Conservation (phyloP, 805 yeast genomes). For the Candida parachauliodes region DNA sequence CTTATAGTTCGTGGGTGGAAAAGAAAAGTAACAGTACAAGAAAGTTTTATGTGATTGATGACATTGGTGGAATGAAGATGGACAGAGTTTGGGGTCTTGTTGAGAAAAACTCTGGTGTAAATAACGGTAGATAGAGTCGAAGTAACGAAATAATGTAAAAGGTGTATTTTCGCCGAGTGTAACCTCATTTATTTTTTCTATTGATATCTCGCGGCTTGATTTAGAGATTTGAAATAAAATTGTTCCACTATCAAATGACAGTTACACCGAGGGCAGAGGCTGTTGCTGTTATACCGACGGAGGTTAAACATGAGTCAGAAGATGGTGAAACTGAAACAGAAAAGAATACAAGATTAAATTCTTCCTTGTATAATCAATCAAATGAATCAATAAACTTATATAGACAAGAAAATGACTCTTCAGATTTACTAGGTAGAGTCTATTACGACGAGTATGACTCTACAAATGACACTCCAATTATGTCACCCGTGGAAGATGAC, state of each 20-base stretch:
- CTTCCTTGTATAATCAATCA: constrained; percentile 35
- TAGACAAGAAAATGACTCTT: constrained; percentile 32
- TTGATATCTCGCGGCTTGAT: not conserved
- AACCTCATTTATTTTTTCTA: not conserved
- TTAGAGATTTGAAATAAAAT: too few species aligned
- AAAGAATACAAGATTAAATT: constrained; percentile 35
- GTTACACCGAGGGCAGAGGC: constrained; percentile 5
- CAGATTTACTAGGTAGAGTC: constrained; percentile 39
- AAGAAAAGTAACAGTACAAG: constrained; percentile 31
- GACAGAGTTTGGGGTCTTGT: constrained; percentile 83
- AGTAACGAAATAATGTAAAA: not conserved
- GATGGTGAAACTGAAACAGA: constrained; percentile 29
- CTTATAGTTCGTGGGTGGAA: constrained; percentile 37
- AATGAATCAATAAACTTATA: constrained; percentile 37
- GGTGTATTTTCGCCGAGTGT: constrained; percentile 3
- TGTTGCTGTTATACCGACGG: too few species aligned
- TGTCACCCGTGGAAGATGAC: constrained; percentile 14
- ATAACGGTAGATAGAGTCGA: constrained; percentile 54
- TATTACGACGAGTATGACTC: constrained; percentile 43
- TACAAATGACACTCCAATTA: constrained; percentile 10
- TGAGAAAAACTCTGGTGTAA: constrained; percentile 61
- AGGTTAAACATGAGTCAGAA: too few species aligned
- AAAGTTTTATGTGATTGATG: constrained; percentile 60
- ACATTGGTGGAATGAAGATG: constrained; percentile 79
- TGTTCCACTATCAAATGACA: too few species aligned